These are phyloP conservation scores for Pyrus communis DNA, from an alignment of 306 rosid species.

Conservation along the genomic window DNA sequence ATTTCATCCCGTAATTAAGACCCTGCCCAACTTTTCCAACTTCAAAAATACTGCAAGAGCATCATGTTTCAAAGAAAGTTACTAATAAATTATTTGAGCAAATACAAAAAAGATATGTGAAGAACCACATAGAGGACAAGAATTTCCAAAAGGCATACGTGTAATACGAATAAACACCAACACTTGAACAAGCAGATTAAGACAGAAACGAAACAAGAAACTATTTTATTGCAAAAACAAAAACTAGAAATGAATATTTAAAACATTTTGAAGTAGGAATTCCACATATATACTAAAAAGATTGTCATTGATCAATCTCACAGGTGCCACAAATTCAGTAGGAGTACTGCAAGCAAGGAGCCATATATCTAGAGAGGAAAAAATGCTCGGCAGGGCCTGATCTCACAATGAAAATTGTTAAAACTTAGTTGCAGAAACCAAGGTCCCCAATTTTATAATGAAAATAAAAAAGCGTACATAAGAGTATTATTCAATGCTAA, in stretches of 20 bases:
- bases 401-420: background rate
- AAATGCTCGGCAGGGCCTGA: background rate
- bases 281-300: background rate
- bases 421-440: background rate
- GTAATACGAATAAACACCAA: background rate
- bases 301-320: background rate
- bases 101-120: background rate
- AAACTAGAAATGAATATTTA: background rate
- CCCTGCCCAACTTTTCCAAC: conserved; percentile 43
- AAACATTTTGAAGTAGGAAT: background rate
- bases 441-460: background rate
- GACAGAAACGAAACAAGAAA: background rate
- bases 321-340: background rate
- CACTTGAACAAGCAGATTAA: background rate
- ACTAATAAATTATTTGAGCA: conserved; percentile 19
- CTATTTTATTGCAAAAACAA: background rate
- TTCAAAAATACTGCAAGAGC: conserved; percentile 53
- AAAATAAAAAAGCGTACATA: no score
- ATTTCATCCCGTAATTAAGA: conserved; percentile 24
- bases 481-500: background rate
- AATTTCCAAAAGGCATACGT: background rate
- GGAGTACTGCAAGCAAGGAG: background rate
- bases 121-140: background rate
- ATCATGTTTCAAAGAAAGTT: conserved; percentile 33
- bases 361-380: background rate